Base-by-base conservation (phyloP, 2,329 filamentous ascomycete species). In the Trichothecium sympodiale region DNA sequence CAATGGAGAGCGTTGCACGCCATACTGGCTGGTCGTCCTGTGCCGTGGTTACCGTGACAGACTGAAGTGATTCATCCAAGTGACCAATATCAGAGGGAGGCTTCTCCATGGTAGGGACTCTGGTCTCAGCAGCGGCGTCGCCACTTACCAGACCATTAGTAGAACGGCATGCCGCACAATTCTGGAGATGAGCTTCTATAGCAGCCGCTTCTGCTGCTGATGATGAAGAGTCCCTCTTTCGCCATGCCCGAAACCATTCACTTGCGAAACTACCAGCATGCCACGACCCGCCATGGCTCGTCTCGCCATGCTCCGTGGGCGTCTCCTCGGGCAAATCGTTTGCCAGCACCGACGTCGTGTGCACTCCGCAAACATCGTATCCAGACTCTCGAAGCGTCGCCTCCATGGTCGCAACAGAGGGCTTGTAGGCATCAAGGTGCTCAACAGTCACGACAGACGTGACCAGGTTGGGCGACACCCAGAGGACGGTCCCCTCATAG, bases 391-490 rank as follows among this genome's bases (percentile, higher is more conserved):
- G 65, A 15, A 81, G 64, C 8, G 67, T 61, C 31, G 51, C 50
- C 41, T 56, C 56, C 45, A 71, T 67, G 41, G 43, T 49, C 23
- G 64, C 63, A 23, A 65, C 57, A 23, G 55, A 54, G 12, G 66
- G 62, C 16, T 30, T 17, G 3, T 60, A 50, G 39, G 55, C 55
- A 40, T 62, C 47, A 31, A 46, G 49, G 54, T 80, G 76, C 46
- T 67, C 62, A 42, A 80, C 62, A 23, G 74, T 77, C 45, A 84
- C 74, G 41, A 75, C 75, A 33, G 81, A 82, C 28, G 78, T 80
- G 47, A 85, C 70, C 41, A 85, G 72, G 43, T 82, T 84, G 40
- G 79, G 72, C 42, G 77, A 80, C 20, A 84, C 70, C 60, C 72
- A 76, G 37, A 50, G 63, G 61, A 63, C 60, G 49, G 52, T 70